Conservation (phyloP, 2,329 filamentous ascomycete genomes). For the Diatrype stigma region DNA sequence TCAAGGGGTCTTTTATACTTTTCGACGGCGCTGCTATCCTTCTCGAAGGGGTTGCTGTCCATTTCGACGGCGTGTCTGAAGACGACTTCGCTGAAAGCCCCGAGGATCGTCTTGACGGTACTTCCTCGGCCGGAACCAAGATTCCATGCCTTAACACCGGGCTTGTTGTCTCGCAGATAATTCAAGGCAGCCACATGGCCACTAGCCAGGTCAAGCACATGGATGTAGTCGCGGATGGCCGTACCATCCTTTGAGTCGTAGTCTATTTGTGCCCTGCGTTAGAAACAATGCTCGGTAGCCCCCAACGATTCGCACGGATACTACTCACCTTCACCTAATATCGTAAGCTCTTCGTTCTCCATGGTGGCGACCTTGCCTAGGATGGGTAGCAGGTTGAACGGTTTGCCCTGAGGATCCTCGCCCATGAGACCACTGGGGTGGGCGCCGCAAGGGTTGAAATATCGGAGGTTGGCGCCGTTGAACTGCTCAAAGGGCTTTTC, state of each 20-base stretch:
- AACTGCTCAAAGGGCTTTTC: conserved; percentile 75
- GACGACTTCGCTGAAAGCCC: conserved; percentile 83
- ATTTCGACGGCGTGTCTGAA: too few species aligned
- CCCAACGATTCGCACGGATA: not conserved
- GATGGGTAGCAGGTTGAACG: conserved; percentile 91
- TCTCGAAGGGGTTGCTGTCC: too few species aligned
- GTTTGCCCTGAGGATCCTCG: conserved; percentile 92
- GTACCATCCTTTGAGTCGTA: conserved; percentile 88
- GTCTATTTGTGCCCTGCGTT: conserved; percentile 49
- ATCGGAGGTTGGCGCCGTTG: conserved; percentile 90
- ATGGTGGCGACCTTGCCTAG: conserved; percentile 95
- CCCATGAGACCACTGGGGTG: conserved; percentile 97
- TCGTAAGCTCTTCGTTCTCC: conserved; percentile 86
- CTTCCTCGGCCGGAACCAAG: conserved; percentile 89
- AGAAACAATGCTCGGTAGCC: not conserved
- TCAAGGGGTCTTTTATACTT: too few species aligned
- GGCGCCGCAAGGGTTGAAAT: conserved; percentile 96
- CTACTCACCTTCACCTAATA: conserved; percentile 82
- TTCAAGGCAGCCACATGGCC: conserved; percentile 88
- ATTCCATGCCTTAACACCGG: conserved; percentile 95
- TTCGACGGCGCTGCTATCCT: too few species aligned
- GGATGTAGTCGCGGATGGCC: conserved; percentile 96
- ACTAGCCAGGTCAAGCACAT: conserved; percentile 83
- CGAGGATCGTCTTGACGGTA: conserved; percentile 97
- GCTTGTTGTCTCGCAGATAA: conserved; percentile 77